Base-by-base conservation (phyloP, 345 rosid genomes). In the Erucastrum elatum region DNA sequence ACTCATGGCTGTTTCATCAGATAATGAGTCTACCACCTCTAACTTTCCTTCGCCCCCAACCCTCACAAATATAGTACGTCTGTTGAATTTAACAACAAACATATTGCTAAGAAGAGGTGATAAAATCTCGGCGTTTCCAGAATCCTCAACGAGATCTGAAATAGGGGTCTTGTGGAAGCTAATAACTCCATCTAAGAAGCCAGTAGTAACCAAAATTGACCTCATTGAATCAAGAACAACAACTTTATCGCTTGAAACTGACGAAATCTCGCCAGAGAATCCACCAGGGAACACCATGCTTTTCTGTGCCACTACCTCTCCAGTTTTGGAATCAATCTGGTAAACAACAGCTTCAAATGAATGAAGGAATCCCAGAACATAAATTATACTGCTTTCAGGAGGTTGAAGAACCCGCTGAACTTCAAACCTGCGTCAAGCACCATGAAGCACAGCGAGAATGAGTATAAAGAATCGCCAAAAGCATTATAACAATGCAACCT, bases 321-420 rank as follows among this genome's bases (percentile, higher is more conserved):
- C 98, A 83, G 72, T 86, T 76, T 79, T 88, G 6, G 88, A 89
- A 81, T 87, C 87, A 78, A 91, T 84, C 83, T 87, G 86, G 86
- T 87, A 88, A 27, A 82, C 84, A 81, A 83, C 84, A 84, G 88
- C 88, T 82, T 87, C 86, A 46, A 90, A 88, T 46, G 86, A 88
- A 63, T 83, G 84, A 79, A 73, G 68, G 87, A 87, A 89, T 33
- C 99, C 99, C 51, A 96, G 86, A 17, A 88, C 86, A 67, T 81
- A 76, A 75, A 90, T 64, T 5, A 77, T 63, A 76, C 82, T 87
- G 82, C 87, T 87, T 25, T 84, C 89, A 84, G 70, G 79, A 79
- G 87, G 78, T 71, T 86, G 94, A 79, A 91, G 82, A 66, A 91
- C 84, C 70, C 90, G 84, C 84, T 91, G 93, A 82, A 90, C 87